Evolutionary conservation across 1,284 basidiomycete species (phyloP), one percentile per base, ranked within the genome.

Genomic region (Volvariella volvacea): DNA sequence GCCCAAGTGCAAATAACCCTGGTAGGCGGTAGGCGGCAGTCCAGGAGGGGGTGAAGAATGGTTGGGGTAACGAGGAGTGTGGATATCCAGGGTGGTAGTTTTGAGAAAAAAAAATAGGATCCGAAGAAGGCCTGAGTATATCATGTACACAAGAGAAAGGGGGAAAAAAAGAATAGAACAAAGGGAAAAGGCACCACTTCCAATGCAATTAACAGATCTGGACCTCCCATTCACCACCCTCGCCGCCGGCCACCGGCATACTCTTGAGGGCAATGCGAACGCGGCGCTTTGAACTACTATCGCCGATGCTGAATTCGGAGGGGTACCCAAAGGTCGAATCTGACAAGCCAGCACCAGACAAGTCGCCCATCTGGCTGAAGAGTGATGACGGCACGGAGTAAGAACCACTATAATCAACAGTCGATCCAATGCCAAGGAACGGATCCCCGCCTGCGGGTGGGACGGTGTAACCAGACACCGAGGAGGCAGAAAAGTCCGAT

Each of bases 201-300:
- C n/a, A n/a, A n/a, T n/a, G n/a, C n/a, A n/a, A n/a, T 73, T 64
- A 83, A 60, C 79, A 82, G 47, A 83, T 66, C 58, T 81, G 75
- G 43, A 83, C 78, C 62, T 83, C 80, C 83, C 80, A 83, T 64
- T 82, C 81, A 47, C 81, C 79, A 44, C 78, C 80, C 57, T 82
- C 78, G 46, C 72, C 71, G 39, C 76, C 78, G 25, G 71, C 61
- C 19, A 67, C 67, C 1, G 81, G 80, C 62, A 80, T 65, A 54
- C 72, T 78, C 62, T 77, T 82, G 47, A 83, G 62, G 17, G 80
- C 76, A 44, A 83, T 80, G 48, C 78, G 70, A 47, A 82, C 79
- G 31, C 80, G 71, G 38, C 73, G 66, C 51, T 63, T 72, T 33
- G 53, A 48, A 47, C 59, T 48, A 42, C 52, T 56, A 50, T 67